Conservation (phyloP, 345 rosid genomes). For the Salix udensis region DNA sequence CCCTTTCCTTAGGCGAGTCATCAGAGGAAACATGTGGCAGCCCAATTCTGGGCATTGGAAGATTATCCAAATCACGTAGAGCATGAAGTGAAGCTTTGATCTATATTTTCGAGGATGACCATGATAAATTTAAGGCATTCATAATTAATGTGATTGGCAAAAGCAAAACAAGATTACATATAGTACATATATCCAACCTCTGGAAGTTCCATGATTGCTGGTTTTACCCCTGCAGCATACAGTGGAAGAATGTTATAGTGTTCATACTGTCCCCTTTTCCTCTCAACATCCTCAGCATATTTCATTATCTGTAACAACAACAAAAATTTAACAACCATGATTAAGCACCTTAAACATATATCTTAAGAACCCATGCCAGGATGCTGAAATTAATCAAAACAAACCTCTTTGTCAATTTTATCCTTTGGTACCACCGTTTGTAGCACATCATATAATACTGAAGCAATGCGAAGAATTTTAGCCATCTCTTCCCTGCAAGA, state of each 20-base stretch:
- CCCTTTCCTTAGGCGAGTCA: conserved; percentile 37
- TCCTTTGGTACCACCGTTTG: conserved; percentile 46
- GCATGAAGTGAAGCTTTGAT: conserved; percentile 76
- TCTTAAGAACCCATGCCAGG: conserved; percentile 3
- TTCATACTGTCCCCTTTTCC: conserved; percentile 48
- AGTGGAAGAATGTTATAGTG: conserved; percentile 87
- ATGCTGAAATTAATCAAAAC: conserved; percentile 13
- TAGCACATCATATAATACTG: conserved; percentile 85
- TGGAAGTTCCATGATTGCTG: conserved; percentile 78
- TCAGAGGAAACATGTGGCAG: conserved; percentile 16
- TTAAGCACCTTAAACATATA: conserved; percentile 14
- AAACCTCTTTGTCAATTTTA: conserved; percentile 63
- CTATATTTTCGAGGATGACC: conserved; percentile 34
- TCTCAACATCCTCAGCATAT: conserved; percentile 66
- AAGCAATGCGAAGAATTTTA: conserved; percentile 69
- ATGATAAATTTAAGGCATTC: conserved; percentile 15
- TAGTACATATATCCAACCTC: conserved; percentile 53
- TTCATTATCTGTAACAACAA: conserved; percentile 42
- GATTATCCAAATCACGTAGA: conserved; percentile 53
- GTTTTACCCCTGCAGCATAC: conserved; percentile 55
- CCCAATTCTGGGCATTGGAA: conserved; percentile 46
- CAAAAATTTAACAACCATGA: conserved; percentile 11
- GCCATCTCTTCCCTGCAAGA: conserved; percentile 91
- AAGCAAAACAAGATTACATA: conserved; percentile 15
- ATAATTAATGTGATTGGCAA: not conserved